phyloP scores from a whole-genome alignment of 495 filamentous ascomycete species.

The Geopyxis carbonaria region DNA sequence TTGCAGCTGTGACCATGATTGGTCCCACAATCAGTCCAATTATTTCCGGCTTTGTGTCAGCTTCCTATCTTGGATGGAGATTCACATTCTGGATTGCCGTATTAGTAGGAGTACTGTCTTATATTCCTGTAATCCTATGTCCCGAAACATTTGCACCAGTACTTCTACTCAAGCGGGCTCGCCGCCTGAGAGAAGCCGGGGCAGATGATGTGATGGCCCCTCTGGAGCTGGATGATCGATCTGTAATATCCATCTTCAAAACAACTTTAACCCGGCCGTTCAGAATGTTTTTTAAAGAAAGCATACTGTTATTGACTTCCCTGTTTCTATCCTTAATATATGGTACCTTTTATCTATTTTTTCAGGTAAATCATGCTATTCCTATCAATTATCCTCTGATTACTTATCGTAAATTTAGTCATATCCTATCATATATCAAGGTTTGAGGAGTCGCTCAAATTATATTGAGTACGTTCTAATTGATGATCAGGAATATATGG shows the following conservation, averaged over 20 bases:
- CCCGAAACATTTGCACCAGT: constrained; percentile 47
- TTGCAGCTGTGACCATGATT: constrained; percentile 34
- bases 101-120: constrained; percentile 30
- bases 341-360: constrained; percentile 60
- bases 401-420: constrained; percentile 31
- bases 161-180: constrained; percentile 39
- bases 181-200: constrained; percentile 33
- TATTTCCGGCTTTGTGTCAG: constrained; percentile 35
- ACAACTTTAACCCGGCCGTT: constrained; percentile 33
- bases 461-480: no score
- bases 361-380: no score
- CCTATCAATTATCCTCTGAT: constrained; percentile 51
- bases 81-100: constrained; percentile 40
- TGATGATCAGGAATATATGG: constrained; percentile 29
- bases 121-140: constrained; percentile 17
- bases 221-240: constrained; percentile 29
- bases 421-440: no score
- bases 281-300: constrained; percentile 40
- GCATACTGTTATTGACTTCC: constrained; percentile 46
- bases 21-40: constrained; percentile 52
- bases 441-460: no score
- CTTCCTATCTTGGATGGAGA: constrained; percentile 29
- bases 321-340: constrained; percentile 54
- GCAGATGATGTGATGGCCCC: constrained; percentile 27
- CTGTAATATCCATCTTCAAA: constrained; percentile 25